Evolutionary conservation across 805 yeast species (phyloP).

Genomic region (Ogataea trehaloabstinens): DNA sequence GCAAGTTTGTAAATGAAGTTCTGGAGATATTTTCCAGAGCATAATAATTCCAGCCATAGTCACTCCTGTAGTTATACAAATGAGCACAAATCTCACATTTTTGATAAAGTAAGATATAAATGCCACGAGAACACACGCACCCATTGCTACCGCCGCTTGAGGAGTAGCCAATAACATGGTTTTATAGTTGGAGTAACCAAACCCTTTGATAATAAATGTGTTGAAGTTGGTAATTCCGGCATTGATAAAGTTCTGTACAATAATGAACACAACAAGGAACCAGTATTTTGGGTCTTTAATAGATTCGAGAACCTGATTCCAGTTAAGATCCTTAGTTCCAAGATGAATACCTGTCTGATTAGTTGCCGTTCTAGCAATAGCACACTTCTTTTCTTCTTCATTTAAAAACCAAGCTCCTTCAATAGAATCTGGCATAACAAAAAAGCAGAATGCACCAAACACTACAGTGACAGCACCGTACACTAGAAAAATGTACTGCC

Average conservation of each 20-base stretch:
- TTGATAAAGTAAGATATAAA: conserved; percentile 17
- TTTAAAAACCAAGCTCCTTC: conserved; percentile 34
- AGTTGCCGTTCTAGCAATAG: conserved; percentile 29
- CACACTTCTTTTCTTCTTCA: conserved; percentile 36
- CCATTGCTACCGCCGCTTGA: conserved; percentile 37
- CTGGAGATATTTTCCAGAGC: conserved; percentile 21
- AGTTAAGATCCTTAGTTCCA: conserved; percentile 32
- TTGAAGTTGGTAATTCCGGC: conserved; percentile 55
- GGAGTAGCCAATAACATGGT: conserved; percentile 31
- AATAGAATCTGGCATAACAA: conserved; percentile 34
- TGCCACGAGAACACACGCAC: conserved; percentile 29
- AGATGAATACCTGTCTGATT: conserved; percentile 40
- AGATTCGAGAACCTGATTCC: conserved; percentile 26
- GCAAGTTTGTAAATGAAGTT: conserved; percentile 19
- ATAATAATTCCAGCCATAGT: conserved; percentile 32
- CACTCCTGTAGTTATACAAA: conserved; percentile 20
- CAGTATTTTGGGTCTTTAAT: conserved; percentile 35
- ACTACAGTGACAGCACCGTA: conserved; percentile 33
- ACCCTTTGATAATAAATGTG: conserved; percentile 43
- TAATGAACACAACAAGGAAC: conserved; percentile 32
- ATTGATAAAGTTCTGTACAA: conserved; percentile 48
- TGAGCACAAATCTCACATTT: conserved; percentile 26
- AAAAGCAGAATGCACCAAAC: conserved; percentile 30
- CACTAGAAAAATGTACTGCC: conserved; percentile 35
- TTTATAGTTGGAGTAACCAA: conserved; percentile 33